Base-by-base conservation (phyloP, 1,139 yeast genomes). In the Hanseniaspora sp. region DNA sequence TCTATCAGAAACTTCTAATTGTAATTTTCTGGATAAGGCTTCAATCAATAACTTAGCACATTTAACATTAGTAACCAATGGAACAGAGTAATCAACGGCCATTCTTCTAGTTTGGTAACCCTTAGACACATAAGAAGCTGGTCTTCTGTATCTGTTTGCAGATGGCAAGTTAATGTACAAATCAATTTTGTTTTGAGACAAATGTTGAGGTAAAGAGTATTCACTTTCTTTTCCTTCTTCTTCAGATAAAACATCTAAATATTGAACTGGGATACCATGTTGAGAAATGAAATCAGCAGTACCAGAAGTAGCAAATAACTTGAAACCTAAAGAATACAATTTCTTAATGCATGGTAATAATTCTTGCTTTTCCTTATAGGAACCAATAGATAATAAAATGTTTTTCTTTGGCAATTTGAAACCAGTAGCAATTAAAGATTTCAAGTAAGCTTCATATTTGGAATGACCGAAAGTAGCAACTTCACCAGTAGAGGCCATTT, bases 401-500 rank as follows among this genome's bases (percentile, higher is more conserved):
- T 92, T 94, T 76, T 88, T 90, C 80, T 86, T 86, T 64, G 98
- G 98, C 62, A 90, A 75, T 66, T 82, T 82, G 80, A 94, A 88
- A 37, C 98, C 98, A 58, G 97, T 87, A 17, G 98, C 88, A 58
- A 92, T 76, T 69, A 92, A 78, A 41, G 97, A 85, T 74, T 94
- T 92, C 72, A 94, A 74, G 74, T 94, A 94, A 35, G 98, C 98
- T 73, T 94, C 98, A 66, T 88, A 88, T 72, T 92, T 90, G 77
- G 92, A 83, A 67, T 77, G 87, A 66, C 98, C 99, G 68, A 94
- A 90, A 60, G 95, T 81, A 54, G 99, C 99, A 65, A 92, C 98
- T 73, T 92, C 98, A 78, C 98, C 98, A 59, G 98, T 92, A 31
- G 97, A 90, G 40, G 98, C 97, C 98, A 92, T 92, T 73, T 92